Conservation (phyloP, 2,329 filamentous ascomycete genomes). For the Trichoderma oligosporum region DNA sequence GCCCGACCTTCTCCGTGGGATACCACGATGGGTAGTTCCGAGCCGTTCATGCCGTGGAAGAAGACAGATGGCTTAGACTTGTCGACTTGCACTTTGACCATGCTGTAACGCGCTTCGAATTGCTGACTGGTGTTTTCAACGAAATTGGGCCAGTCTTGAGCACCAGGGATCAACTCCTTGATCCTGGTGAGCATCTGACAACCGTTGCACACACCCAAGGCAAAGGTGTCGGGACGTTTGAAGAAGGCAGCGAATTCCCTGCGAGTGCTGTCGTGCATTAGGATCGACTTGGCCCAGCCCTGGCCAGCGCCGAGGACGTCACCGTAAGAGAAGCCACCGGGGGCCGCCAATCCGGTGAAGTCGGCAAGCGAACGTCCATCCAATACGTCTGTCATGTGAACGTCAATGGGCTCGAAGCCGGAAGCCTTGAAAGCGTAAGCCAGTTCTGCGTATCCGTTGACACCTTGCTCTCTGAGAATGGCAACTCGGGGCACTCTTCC, state of each 20-base stretch:
- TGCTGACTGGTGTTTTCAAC: conserved; percentile 80
- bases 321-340: conserved; percentile 94
- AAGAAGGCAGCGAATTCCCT: conserved; percentile 83
- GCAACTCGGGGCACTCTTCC: conserved; percentile 69
- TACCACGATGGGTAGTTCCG: conserved; percentile 77
- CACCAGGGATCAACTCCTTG: conserved; percentile 82
- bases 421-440: conserved; percentile 91
- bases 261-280: conserved; percentile 74
- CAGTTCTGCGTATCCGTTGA: conserved; percentile 97
- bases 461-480: conserved; percentile 90
- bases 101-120: conserved; percentile 83
- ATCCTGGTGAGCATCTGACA: conserved; percentile 85
- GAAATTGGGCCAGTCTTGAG: conserved; percentile 79
- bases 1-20: conserved; percentile 91
- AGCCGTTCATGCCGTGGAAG: conserved; percentile 81
- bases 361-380: conserved; percentile 73
- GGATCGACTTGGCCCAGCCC: conserved; percentile 91
- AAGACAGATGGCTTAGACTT: conserved; percentile 66
- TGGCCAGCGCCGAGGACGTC: conserved; percentile 84
- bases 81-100: conserved; percentile 71
- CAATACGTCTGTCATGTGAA: conserved; percentile 94
- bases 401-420: conserved; percentile 86
- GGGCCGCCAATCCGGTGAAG: conserved; percentile 88
- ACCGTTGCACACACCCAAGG: conserved; percentile 93
- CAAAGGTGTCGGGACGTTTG: conserved; percentile 80